phyloP scores from a whole-genome alignment of 257 asterid species.

The Plantago major region DNA sequence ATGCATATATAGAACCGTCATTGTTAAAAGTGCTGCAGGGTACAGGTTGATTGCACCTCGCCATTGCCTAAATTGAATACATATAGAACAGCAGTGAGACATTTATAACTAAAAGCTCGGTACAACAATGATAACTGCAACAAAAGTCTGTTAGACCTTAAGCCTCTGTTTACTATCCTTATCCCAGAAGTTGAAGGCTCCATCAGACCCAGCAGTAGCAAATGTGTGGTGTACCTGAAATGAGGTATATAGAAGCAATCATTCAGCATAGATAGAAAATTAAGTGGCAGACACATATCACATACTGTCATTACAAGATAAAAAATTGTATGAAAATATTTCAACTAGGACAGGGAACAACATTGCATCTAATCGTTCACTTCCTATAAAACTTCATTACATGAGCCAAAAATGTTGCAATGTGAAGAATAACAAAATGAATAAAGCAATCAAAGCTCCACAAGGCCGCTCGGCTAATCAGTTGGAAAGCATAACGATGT shows the following conservation, averaged over 20 bases:
- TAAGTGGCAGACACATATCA: background rate
- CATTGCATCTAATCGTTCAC: background rate
- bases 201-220: constrained; percentile 96
- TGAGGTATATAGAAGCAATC: constrained; percentile 7
- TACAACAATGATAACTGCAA: constrained; percentile 12
- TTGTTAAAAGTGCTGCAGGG: constrained; percentile 78
- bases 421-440: background rate
- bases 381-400: background rate
- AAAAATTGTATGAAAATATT: background rate
- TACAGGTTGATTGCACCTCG: constrained; percentile 80
- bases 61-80: constrained; percentile 63
- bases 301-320: background rate
- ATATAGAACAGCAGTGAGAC: constrained; percentile 12
- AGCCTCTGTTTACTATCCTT: constrained; percentile 97
- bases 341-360: background rate
- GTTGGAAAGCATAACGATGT: background rate
- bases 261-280: too few species aligned
- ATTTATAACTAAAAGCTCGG: background rate
- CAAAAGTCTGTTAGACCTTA: constrained; percentile 50
- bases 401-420: too few species aligned
- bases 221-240: constrained; percentile 77
- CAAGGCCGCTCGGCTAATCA: background rate
- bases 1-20: constrained; percentile 87
- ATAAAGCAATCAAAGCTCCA: constrained; percentile 4
- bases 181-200: constrained; percentile 96